These are phyloP conservation scores for Pichia paraexigua DNA, from an alignment of 805 yeast genomes.

Conservation along the genomic window DNA sequence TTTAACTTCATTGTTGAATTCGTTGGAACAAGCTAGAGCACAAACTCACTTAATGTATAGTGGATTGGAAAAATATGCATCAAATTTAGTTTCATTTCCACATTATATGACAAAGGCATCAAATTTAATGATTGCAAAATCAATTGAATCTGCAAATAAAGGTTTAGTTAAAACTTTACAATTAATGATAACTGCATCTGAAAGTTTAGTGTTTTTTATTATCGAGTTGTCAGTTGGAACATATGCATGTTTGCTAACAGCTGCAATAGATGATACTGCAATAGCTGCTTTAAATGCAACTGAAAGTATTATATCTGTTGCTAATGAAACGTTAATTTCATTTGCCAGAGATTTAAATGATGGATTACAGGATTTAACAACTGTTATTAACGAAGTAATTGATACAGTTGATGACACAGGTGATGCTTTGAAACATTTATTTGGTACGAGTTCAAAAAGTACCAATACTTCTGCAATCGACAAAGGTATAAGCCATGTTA, in stretches of 20 bases:
- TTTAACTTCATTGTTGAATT: slow-evolving; percentile 34
- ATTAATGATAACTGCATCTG: slow-evolving; percentile 46
- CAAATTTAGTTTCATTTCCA: slow-evolving; percentile 39
- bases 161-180: slow-evolving; percentile 38
- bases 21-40: slow-evolving; percentile 33
- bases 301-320: slow-evolving; percentile 47
- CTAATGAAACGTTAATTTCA: slow-evolving; percentile 50
- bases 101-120: slow-evolving; percentile 48
- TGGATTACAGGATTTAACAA: slow-evolving; percentile 56
- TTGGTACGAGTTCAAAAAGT: slow-evolving; percentile 35
- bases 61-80: slow-evolving; percentile 34
- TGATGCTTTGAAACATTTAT: slow-evolving; percentile 44
- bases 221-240: slow-evolving; percentile 79
- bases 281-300: slow-evolving; percentile 69
- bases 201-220: slow-evolving; percentile 52
- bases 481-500: slow-evolving; percentile 38
- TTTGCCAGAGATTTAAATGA: slow-evolving; percentile 56
- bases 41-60: slow-evolving; percentile 39
- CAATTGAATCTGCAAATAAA: slow-evolving; percentile 41
- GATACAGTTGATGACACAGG: slow-evolving; percentile 34
- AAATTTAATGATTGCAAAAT: slow-evolving; percentile 40
- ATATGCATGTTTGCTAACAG: slow-evolving; percentile 70
- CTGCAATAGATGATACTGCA: slow-evolving; percentile 65
- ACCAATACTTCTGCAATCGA: slow-evolving; percentile 27
- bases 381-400: slow-evolving; percentile 47